Conservation (phyloP, 192 early-diverging fungal species). For the Jimgerdemannia flammicorona region DNA sequence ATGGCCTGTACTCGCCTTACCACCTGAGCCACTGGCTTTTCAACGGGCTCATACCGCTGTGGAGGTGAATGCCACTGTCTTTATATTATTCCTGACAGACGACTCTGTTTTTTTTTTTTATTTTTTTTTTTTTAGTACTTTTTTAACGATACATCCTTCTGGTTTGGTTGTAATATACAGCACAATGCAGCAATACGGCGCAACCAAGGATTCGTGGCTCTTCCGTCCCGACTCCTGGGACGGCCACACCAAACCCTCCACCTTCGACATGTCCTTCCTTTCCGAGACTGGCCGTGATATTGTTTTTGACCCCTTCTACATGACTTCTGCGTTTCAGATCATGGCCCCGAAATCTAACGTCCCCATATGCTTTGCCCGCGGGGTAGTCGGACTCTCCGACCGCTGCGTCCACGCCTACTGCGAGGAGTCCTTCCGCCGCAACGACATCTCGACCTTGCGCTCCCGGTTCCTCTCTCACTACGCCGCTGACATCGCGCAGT, state of each 20-base stretch:
- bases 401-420: not conserved
- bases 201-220: not conserved
- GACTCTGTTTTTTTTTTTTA: too few species aligned
- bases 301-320: not conserved
- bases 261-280: conserved; percentile 1
- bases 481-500: not conserved
- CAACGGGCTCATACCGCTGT: not conserved
- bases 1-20: conserved; percentile 25
- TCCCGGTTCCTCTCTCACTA: not conserved
- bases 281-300: not conserved
- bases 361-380: conserved; percentile 27
- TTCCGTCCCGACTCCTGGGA: conserved; percentile 1
- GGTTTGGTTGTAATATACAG: not conserved
- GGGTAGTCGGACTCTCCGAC: conserved; percentile 22
- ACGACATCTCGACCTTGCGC: not conserved
- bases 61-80: not conserved
- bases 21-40: not conserved
- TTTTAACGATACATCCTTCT: not conserved
- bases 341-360: conserved; percentile 3
- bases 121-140: too few species aligned
- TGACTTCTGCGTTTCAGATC: not conserved
- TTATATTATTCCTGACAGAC: too few species aligned
- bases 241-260: not conserved
- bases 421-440: not conserved
- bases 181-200: conserved; percentile 3